These are phyloP conservation scores for Ceratocystis cacaofunesta DNA, from an alignment of 2,329 filamentous ascomycete genomes.

Conservation along the genomic window DNA sequence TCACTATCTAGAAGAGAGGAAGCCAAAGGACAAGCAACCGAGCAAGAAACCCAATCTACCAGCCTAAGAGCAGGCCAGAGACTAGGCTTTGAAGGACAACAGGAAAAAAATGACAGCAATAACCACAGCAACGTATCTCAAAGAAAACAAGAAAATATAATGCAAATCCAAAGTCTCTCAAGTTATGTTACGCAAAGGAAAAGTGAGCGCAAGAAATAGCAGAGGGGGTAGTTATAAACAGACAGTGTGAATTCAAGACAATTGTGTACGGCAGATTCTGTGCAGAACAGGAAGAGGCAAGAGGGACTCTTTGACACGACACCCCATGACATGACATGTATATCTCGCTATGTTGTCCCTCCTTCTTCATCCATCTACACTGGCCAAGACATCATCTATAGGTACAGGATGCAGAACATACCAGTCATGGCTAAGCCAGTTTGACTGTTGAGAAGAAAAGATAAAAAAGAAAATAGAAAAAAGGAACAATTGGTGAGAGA, in stretches of 20 bases:
- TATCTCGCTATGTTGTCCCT: not conserved
- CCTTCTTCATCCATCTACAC: not conserved
- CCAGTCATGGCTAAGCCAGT: not conserved
- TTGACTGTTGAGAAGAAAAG: not conserved
- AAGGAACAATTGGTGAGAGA: not conserved
- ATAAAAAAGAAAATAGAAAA: not conserved
- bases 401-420: not conserved
- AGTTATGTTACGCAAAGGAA: slow-evolving; percentile 8
- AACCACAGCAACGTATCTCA: not conserved
- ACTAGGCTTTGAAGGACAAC: not conserved
- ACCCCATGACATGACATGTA: too few relatives aligned
- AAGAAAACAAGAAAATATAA: slow-evolving; percentile 19
- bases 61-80: not conserved
- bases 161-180: slow-evolving; percentile 6
- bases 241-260: too few relatives aligned
- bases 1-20: not conserved
- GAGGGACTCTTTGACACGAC: too few relatives aligned
- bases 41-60: not conserved
- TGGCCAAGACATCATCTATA: not conserved
- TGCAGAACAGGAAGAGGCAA: too few relatives aligned
- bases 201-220: not conserved
- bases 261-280: too few relatives aligned
- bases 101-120: slow-evolving; percentile 9
- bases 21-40: not conserved
- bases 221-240: not conserved